phyloP scores from a whole-genome alignment of 164 flowering plant genomes.

The Magnolia officinalis region DNA sequence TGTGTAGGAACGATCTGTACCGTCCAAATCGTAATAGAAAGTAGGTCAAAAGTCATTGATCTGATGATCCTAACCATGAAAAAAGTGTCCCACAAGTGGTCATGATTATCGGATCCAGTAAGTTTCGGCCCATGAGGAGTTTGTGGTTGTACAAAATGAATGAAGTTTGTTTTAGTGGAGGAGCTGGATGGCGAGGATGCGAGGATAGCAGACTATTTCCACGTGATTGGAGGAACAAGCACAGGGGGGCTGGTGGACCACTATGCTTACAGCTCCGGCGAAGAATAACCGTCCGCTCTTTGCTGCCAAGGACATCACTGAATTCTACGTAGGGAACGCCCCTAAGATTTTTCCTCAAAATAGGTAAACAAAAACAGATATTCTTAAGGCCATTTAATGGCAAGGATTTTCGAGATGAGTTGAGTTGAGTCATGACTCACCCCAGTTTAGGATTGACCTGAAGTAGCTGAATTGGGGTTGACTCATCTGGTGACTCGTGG shows the following conservation, averaged over 20 bases:
- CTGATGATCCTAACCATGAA: too few relatives aligned
- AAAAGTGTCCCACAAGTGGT: too few relatives aligned
- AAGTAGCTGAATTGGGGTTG: too few relatives aligned
- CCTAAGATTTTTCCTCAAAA: conserved; percentile 39
- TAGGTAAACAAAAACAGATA: conserved; percentile 2
- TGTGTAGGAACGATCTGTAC: too few relatives aligned
- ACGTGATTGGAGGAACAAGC: conserved; percentile 28
- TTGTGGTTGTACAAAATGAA: background rate
- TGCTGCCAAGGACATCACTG: conserved; percentile 38
- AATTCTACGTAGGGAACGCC: conserved; percentile 28
- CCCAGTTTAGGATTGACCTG: too few relatives aligned
- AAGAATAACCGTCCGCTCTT: conserved; percentile 33
- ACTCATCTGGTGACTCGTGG: too few relatives aligned
- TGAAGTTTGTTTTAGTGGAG: conserved; percentile 3
- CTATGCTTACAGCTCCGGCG: conserved; percentile 37
- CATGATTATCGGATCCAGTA: background rate
- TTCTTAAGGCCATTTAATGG: too few relatives aligned
- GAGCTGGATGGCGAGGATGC: conserved; percentile 25
- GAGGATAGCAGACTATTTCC: conserved; percentile 30
- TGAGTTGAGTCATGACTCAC: too few relatives aligned
- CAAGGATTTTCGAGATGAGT: too few relatives aligned
- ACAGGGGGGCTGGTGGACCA: conserved; percentile 25
- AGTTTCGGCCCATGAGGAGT: background rate
- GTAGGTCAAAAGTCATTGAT: too few relatives aligned
- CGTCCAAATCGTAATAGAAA: too few relatives aligned